Evolutionary conservation across 306 rosid genomes (phyloP), one percentile per base, ranked within the genome.

Genomic region (Vigna angularis): DNA sequence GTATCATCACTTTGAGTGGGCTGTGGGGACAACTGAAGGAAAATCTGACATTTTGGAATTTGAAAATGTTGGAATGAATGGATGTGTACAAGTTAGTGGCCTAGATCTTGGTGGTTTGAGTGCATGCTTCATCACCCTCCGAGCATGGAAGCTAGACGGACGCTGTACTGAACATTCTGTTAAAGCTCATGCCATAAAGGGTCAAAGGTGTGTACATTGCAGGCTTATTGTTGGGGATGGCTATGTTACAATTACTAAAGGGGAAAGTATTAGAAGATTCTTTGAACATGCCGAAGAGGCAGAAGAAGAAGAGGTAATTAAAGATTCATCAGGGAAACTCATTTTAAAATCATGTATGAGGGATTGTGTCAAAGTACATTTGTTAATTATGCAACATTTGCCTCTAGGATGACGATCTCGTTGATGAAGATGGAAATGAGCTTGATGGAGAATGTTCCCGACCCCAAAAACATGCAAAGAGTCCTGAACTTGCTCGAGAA

Each of bases 271-370:
- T 63, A 88, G 91, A 86, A 86, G 91, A 84, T 96, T 96, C 83
- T 96, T 96, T 86, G 99, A 96, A 86, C 93, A 91, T 79, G 99
- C 98, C 83, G 99, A 96, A 88, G 99, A 96, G 88, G 98, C 98
- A 24, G 99, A 96, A 81, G 99, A 95, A 87, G 99, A 96, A 75
- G 99, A 96, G 99, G 99, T 96, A 84, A 85, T 79, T 71, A 57
- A 62, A 44, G 67, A 77, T 87, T 57, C 65, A 17, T 51, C 55
- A n/a, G 62, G 65, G 81, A 85, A 83, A 78, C 24, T 62, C 67
- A 62, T 62, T 61, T 62, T 74, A 70, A 55, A 58, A 59, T 63
- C 64, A 52, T 62, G 48, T 74, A 38, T 52, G 28, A 18, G 70
- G 75, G 53, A 50, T 45, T 74, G 68, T 32, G 53, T 34, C 70